Percentiles rank a stretch among this genome's conserved stretches.
These are phyloP conservation scores for Ganoderma resinaceum DNA, from an alignment of 1,284 basidiomycete species.

Conservation along the genomic window DNA sequence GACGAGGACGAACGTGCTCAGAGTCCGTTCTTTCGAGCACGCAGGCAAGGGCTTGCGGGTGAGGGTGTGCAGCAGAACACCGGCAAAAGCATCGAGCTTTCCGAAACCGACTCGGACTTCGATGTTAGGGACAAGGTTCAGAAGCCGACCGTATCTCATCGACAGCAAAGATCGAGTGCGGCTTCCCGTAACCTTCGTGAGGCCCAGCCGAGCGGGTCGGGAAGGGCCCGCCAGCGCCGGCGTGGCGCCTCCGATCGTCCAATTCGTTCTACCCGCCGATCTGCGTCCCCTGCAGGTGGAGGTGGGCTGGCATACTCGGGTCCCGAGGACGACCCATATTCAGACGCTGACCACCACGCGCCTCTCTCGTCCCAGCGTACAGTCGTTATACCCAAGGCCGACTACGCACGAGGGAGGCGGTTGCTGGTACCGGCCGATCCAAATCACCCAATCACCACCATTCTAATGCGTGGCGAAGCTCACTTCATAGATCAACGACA, in stretches of 20 bases:
- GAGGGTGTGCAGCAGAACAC: background rate
- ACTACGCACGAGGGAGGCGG: conserved; percentile 49
- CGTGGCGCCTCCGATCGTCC: conserved; percentile 8
- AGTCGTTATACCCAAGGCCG: conserved; percentile 48
- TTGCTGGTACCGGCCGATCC: conserved; percentile 47
- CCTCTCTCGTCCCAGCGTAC: conserved; percentile 19
- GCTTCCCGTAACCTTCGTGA: conserved; percentile 15
- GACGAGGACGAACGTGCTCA: conserved; percentile 1
- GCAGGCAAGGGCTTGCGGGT: conserved; percentile 3
- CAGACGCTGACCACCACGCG: conserved; percentile 11
- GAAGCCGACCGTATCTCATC: conserved; percentile 1
- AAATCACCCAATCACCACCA: conserved; percentile 48
- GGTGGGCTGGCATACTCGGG: conserved; percentile 6
- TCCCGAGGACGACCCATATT: conserved; percentile 20
- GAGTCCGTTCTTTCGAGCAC: conserved; percentile 5
- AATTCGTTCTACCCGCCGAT: conserved; percentile 4
- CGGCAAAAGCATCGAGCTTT: conserved; percentile 5
- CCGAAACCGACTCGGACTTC: conserved; percentile 13
- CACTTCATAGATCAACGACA: conserved; percentile 52
- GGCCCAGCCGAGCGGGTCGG: background rate
- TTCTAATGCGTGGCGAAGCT: conserved; percentile 58
- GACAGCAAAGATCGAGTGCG: conserved; percentile 1
- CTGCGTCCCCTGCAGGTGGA: conserved; percentile 9
- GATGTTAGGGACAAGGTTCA: background rate
- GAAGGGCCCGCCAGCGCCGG: background rate